Evolutionary conservation across 768 basidiomycete species (phyloP).

Genomic region (Boletus sp.): DNA sequence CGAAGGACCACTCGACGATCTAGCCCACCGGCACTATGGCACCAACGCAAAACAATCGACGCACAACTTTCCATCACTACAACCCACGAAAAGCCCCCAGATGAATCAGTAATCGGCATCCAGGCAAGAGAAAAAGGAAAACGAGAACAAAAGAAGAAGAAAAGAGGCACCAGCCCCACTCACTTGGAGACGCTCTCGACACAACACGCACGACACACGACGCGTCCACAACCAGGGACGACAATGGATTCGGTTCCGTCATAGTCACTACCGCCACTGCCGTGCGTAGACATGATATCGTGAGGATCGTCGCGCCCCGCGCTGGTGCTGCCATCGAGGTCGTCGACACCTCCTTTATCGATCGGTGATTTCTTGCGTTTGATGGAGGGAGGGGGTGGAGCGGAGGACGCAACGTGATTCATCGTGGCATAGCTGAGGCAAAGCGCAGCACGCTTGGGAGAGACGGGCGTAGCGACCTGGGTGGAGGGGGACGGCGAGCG

Average conservation of each 20-base stretch:
- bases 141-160: background rate
- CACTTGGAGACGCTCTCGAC: slow-evolving; percentile 36
- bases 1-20: background rate
- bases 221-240: slow-evolving; percentile 34
- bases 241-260: slow-evolving; percentile 12
- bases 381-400: background rate
- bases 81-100: background rate
- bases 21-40: background rate
- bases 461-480: slow-evolving; percentile 9
- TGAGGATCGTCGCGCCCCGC: background rate
- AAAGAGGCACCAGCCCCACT: slow-evolving; percentile 7
- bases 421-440: slow-evolving; percentile 21
- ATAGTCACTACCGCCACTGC: background rate
- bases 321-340: background rate
- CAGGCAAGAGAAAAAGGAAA: background rate
- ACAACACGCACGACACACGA: slow-evolving; percentile 34
- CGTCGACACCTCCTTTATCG: slow-evolving; percentile 21
- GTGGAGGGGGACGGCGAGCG: slow-evolving; percentile 30
- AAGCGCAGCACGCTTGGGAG: slow-evolving; percentile 30
- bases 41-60: slow-evolving; percentile 31
- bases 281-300: background rate
- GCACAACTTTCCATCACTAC: slow-evolving; percentile 31
- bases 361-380: slow-evolving; percentile 30
- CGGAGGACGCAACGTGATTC: slow-evolving; percentile 14
- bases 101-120: slow-evolving; percentile 13